Percentiles rank a stretch among this genome's conserved stretches.
Evolutionary conservation across 23 red algal species (phyloP).

Genomic region (Gracilaria caudata): DNA sequence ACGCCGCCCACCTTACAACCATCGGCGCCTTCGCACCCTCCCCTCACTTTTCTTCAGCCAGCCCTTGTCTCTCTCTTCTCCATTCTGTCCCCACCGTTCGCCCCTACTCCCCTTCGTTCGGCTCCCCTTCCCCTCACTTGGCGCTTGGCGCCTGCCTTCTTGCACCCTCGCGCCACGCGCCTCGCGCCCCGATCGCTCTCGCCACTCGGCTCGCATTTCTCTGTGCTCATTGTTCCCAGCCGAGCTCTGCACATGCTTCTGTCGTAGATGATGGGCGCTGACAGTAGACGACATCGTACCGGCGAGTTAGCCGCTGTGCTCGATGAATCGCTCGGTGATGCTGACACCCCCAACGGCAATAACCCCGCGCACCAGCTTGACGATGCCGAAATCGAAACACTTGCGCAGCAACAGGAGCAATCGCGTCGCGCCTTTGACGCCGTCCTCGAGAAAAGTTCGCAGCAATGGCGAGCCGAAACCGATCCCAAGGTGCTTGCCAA

Average conservation of each 20-base stretch:
- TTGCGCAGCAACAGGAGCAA: slow-evolving; percentile 32
- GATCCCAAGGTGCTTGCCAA: slow-evolving; percentile 28
- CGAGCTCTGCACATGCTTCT: background rate
- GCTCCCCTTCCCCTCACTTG: background rate
- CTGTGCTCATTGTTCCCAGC: background rate
- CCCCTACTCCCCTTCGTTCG: background rate
- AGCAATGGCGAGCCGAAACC: slow-evolving; percentile 30
- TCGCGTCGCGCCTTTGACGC: slow-evolving; percentile 53
- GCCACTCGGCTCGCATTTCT: background rate
- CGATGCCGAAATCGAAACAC: slow-evolving; percentile 27
- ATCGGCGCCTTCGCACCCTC: background rate
- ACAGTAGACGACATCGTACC: background rate
- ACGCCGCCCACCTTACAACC: background rate
- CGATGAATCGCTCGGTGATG: background rate
- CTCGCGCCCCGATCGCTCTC: too few relatives aligned
- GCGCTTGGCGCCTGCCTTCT: background rate
- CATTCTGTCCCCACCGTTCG: background rate
- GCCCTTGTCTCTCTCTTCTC: background rate
- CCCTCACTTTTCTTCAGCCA: too few relatives aligned
- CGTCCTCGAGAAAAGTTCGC: slow-evolving; percentile 34
- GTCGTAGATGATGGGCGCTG: slow-evolving; percentile 29
- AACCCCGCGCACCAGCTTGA: background rate
- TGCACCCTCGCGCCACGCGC: background rate
- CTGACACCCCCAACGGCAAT: background rate
- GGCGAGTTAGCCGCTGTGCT: slow-evolving; percentile 44